Evolutionary conservation across 2,329 filamentous ascomycete species (phyloP), one percentile per base, ranked within the genome.

Genomic region (Colletotrichum cordylinicola): DNA sequence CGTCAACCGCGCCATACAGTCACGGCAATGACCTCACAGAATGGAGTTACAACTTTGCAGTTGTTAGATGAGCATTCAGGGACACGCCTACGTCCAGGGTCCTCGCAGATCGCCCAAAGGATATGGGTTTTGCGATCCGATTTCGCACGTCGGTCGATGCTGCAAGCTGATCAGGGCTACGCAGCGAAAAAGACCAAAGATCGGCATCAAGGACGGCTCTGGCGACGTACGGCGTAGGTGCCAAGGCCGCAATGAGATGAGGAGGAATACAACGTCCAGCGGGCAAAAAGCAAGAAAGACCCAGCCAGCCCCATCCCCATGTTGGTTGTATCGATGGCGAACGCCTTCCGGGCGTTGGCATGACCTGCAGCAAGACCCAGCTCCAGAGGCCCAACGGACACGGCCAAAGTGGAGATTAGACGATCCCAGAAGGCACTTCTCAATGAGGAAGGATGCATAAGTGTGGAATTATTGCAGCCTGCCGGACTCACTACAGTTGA

Each of bases 311-410:
- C 43, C 43, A 29, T 7, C 29, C 18, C 43, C 43, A 29, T 7
- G 12, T 8, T 27, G 56, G 37, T 33, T 29, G 58, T 33, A 69
- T 69, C 69, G 16, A 65, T 60, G n/a, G 27, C 35, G 35, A 64
- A 69, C n/a, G 8, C 31, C 27, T 33, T 48, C 35, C 35, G 21
- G 39, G 48, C 35, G 37, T 24, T 33, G 64, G 15, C 48, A 75
- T 37, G 62, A 75, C 64, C 62, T 52, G 73, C 64, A 73, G 70
- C 64, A 29, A 58, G 62, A 64, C 70, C 64, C 70, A 52, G 67
- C 56, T 16, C 35, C 33, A 35, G 43, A 48, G 29, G 67, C 67
- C 67, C 68, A 71, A 71, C 58, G 35, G 33, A 16, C 18, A 64
- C n/a, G 27, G 29, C 4, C 31, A 10, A 2, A 13, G 35, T 67